These are phyloP conservation scores for Polysphondylium violaceum DNA, from an alignment of 78 protist genomes.

Conservation along the genomic window DNA sequence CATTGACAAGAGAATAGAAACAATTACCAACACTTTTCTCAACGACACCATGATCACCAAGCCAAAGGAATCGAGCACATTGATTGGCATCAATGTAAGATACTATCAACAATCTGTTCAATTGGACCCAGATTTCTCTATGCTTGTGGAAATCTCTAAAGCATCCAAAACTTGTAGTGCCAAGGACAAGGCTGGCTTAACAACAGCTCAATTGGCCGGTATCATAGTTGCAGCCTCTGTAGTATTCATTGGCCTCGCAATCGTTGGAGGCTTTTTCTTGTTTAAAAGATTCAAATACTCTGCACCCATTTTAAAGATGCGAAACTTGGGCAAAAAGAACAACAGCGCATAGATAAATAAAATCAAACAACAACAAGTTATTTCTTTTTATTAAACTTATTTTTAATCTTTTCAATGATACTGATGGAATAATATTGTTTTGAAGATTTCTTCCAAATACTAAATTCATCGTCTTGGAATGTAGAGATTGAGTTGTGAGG, in stretches of 20 bases:
- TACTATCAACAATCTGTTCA: neutral
- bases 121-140: constrained; percentile 32
- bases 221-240: too few species aligned
- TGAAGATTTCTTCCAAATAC: constrained; percentile 36
- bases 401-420: constrained; percentile 17
- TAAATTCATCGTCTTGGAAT: neutral
- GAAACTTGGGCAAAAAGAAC: too few species aligned
- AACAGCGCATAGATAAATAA: too few species aligned
- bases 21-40: constrained; percentile 11
- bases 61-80: neutral
- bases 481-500: neutral
- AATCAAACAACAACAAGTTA: too few species aligned
- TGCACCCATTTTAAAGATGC: too few species aligned
- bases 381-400: neutral
- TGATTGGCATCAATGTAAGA: constrained; percentile 8
- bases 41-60: neutral
- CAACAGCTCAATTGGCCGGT: too few species aligned
- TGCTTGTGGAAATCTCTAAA: neutral
- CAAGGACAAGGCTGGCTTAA: too few species aligned
- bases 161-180: constrained; percentile 23
- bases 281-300: too few species aligned
- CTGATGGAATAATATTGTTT: constrained; percentile 40
- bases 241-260: too few species aligned
- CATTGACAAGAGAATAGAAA: neutral
- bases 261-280: too few species aligned